Base-by-base conservation (phyloP, 495 filamentous ascomycete species). In the Penicillium longicatenatum region DNA sequence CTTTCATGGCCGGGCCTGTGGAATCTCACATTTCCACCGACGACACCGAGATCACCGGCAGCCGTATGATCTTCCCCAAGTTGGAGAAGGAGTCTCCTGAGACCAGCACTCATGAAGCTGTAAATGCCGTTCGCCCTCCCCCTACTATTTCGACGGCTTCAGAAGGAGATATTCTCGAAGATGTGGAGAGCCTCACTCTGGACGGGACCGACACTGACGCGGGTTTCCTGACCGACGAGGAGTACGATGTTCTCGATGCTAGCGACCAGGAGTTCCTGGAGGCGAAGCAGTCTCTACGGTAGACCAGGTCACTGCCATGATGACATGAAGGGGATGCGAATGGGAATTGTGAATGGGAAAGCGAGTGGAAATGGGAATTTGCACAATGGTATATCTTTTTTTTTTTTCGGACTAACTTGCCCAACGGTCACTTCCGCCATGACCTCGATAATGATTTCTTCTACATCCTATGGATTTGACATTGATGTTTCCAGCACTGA, bases 231-330 rank as follows among this genome's bases (percentile, higher is more conserved):
- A 97, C 95, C 12, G 94, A 98, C 62, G 94, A 98, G 64, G 94
- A 98, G 76, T 98, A 97, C 64, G 94, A 98, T 61, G 88, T 98
- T 59, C 86, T 98, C 26, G 91, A 96, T 76, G 95, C 92, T 21
- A 95, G 90, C 57, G 95, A 98, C 59, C 92, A 96, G 67, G 94
- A 98, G 70, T 88, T 82, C 57, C 69, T 87, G 55, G 80, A 76
- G 35, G 76, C 72, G 19, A 69, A 71, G 50, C 70, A 75, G 37
- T 64, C 67, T 19, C 49, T 68, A n/a, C 55, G 69, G 20, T 74
- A 59, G 33, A 37, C n/a, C 24, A 35, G 22, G 49, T 44, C 29
- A 35, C 20, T 30, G n/a, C 2, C 2, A 24, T 61, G 19, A 58
- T 57, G 59, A 64, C 39, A 58, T 33, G 58, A 54, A 55, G 10